These are phyloP conservation scores for Triticum timopheevii DNA, from an alignment of 176 grass and related monocot species.

Conservation along the genomic window DNA sequence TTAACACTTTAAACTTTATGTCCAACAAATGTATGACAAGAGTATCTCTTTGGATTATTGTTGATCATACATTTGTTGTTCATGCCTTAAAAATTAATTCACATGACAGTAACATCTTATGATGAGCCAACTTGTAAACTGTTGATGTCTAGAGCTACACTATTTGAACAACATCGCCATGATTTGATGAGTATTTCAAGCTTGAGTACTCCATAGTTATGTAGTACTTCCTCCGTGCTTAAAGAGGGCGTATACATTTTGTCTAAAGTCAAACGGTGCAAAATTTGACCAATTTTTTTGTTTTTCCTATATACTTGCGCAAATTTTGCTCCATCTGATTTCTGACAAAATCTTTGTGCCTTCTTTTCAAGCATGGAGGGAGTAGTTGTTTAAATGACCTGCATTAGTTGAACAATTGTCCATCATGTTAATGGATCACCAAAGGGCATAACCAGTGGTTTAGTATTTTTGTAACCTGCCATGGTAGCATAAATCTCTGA, in stretches of 20 bases:
- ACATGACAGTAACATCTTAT: not conserved
- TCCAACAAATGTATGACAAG: no score
- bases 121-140: not conserved
- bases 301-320: no score
- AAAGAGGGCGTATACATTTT: no score
- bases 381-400: no score
- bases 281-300: no score
- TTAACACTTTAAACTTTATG: no score
- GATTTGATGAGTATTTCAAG: not conserved
- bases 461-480: not conserved
- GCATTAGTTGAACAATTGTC: constrained; percentile 9
- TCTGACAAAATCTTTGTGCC: no score
- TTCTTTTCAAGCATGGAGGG: no score
- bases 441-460: not conserved
- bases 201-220: not conserved
- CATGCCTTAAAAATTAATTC: not conserved
- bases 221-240: not conserved
- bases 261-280: no score
- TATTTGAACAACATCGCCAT: not conserved
- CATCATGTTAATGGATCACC: not conserved
- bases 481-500: not conserved
- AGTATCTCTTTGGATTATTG: not conserved
- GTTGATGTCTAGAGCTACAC: not conserved
- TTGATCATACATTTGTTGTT: not conserved
- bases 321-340: no score